A percentile compares a stretch with the other conserved stretches of the same genome.
Evolutionary conservation across 2,329 filamentous ascomycete genomes (phyloP).

Genomic region (Fusarium verrucosum): DNA sequence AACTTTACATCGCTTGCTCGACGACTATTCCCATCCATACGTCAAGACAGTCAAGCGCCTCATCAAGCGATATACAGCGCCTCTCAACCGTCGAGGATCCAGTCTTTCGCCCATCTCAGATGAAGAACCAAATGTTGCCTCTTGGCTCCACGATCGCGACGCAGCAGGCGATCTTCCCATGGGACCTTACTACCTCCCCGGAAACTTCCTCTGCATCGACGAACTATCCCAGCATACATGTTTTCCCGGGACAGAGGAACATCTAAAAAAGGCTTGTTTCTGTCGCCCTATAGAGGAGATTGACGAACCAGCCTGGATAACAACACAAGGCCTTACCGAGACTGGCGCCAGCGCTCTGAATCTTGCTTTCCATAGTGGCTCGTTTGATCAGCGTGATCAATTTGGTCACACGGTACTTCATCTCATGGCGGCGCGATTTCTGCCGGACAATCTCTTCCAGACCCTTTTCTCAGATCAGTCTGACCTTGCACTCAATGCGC

Average conservation of each 20-base stretch:
- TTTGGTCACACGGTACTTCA: conserved; percentile 61
- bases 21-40: conserved; percentile 48
- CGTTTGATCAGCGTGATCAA: conserved; percentile 47
- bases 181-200: conserved; percentile 53
- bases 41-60: conserved; percentile 52
- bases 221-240: conserved; percentile 33
- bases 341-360: conserved; percentile 29
- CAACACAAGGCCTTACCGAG: conserved; percentile 36
- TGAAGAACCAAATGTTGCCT: conserved; percentile 12
- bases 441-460: conserved; percentile 43
- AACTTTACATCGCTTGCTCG: conserved; percentile 48
- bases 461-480: conserved; percentile 37
- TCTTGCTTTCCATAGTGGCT: background rate
- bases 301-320: conserved; percentile 45
- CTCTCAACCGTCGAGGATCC: conserved; percentile 29
- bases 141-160: conserved; percentile 46
- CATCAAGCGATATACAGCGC: conserved; percentile 52
- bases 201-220: conserved; percentile 58
- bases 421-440: conserved; percentile 53
- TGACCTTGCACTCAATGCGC: conserved; percentile 37
- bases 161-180: conserved; percentile 35
- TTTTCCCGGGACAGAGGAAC: conserved; percentile 31
- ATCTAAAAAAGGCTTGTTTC: conserved; percentile 43
- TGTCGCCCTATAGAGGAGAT: conserved; percentile 44
- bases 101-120: conserved; percentile 43